These are phyloP conservation scores for Dactylellina haptotyla DNA, from an alignment of 2,329 filamentous ascomycete species.

Conservation along the genomic window DNA sequence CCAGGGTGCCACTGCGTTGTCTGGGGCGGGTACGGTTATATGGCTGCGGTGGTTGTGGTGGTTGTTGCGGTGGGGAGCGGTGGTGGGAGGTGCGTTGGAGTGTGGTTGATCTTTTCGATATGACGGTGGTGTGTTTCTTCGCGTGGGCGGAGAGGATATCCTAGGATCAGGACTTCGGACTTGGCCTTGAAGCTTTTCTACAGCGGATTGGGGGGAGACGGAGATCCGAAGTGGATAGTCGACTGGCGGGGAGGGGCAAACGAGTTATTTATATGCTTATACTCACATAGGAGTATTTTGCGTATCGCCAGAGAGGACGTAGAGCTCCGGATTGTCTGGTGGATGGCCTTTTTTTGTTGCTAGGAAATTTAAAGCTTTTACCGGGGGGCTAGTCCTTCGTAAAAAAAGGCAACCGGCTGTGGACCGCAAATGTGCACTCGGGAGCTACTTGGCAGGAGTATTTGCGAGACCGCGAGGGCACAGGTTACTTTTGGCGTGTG, in stretches of 20 bases:
- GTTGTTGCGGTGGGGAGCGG: neutral
- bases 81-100: conserved; percentile 6
- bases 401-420: conserved; percentile 3
- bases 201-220: neutral
- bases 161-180: neutral
- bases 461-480: neutral
- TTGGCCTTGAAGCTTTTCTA: conserved; percentile 4
- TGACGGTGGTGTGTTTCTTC: neutral
- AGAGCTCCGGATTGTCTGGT: conserved; percentile 33
- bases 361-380: conserved; percentile 28
- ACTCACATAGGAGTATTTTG: conserved; percentile 17
- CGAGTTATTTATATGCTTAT: conserved; percentile 50
- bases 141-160: neutral
- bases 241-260: conserved; percentile 40
- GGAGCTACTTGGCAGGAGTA: too few relatives aligned
- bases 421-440: neutral
- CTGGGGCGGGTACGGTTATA: neutral
- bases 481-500: neutral
- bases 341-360: conserved; percentile 23
- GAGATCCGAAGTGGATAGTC: conserved; percentile 19
- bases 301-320: conserved; percentile 28
- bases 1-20: conserved; percentile 13
- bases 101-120: conserved; percentile 12
- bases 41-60: conserved; percentile 2
- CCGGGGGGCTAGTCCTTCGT: conserved; percentile 20